These are phyloP conservation scores for Bipolaris zeicola DNA, from an alignment of 2,329 filamentous ascomycete genomes.

Conservation along the genomic window DNA sequence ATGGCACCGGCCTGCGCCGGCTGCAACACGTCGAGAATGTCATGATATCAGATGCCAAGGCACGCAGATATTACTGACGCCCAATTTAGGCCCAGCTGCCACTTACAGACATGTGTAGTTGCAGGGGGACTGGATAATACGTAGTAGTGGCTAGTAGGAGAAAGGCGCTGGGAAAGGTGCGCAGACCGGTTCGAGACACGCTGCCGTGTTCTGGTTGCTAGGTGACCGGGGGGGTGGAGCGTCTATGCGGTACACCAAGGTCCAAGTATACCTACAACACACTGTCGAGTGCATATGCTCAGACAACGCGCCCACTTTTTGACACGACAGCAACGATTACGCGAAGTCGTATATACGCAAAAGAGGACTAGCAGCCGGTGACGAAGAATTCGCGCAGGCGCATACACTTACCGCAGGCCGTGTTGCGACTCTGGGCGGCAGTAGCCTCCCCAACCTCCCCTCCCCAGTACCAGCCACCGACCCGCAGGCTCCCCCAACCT, in stretches of 20 bases:
- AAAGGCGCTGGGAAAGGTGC: slow-evolving; percentile 12
- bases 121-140: slow-evolving; percentile 2
- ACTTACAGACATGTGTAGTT: not conserved
- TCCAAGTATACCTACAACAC: not conserved
- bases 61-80: not conserved
- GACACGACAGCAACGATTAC: slow-evolving; percentile 9
- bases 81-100: not conserved
- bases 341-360: not conserved
- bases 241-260: not conserved
- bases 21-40: not conserved
- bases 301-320: slow-evolving; percentile 6
- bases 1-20: not conserved
- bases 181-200: slow-evolving; percentile 4
- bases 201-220: slow-evolving; percentile 14
- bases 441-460: slow-evolving; percentile 21
- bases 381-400: slow-evolving; percentile 11
- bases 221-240: slow-evolving; percentile 20
- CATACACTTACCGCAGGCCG: slow-evolving; percentile 4
- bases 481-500: slow-evolving; percentile 30
- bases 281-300: slow-evolving; percentile 4
- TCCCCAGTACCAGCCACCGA: slow-evolving; percentile 21
- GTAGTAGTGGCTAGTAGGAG: not conserved
- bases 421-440: slow-evolving; percentile 8
- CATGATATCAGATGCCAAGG: not conserved
- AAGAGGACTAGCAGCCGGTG: slow-evolving; percentile 5